Conservation (phyloP, 2,329 filamentous ascomycete species). For the Ophioceras dolichostomum region DNA sequence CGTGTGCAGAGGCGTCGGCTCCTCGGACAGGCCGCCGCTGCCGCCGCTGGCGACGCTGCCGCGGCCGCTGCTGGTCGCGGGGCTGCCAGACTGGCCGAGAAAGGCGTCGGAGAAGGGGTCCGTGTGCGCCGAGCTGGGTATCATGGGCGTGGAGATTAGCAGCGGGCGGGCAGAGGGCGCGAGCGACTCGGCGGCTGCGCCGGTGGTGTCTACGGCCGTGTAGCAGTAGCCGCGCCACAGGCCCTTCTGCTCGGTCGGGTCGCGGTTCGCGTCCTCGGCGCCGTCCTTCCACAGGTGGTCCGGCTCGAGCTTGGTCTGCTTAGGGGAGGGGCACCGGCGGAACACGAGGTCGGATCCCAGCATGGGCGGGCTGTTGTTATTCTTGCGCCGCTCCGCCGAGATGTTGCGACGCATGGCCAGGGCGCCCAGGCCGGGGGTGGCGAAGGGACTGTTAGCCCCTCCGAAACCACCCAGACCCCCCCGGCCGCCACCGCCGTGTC, state of each 20-base stretch:
- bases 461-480: constrained; percentile 13
- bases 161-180: constrained; percentile 31
- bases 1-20: constrained; percentile 15
- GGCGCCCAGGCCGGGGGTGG: constrained; percentile 23
- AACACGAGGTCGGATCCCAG: constrained; percentile 72
- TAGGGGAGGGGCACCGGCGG: constrained; percentile 70
- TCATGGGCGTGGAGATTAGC: constrained; percentile 38
- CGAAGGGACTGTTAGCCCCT: constrained; percentile 30
- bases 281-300: constrained; percentile 48
- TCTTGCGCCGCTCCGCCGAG: constrained; percentile 35
- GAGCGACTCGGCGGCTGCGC: constrained; percentile 16
- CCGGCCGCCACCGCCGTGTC: constrained; percentile 16
- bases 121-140: constrained; percentile 22
- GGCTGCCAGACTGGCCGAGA: constrained; percentile 11
- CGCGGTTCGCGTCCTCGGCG: constrained; percentile 36
- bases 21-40: constrained; percentile 22
- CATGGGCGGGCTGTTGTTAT: constrained; percentile 62
- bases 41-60: too few relatives aligned
- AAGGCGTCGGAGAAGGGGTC: constrained; percentile 32
- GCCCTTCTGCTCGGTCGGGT: constrained; percentile 45
- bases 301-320: constrained; percentile 72
- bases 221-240: constrained; percentile 70
- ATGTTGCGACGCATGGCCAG: constrained; percentile 36
- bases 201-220: constrained; percentile 17
- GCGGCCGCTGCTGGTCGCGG: too few relatives aligned